phyloP scores from a whole-genome alignment of 441 rosid species.

The Flueggea neowawraea region DNA sequence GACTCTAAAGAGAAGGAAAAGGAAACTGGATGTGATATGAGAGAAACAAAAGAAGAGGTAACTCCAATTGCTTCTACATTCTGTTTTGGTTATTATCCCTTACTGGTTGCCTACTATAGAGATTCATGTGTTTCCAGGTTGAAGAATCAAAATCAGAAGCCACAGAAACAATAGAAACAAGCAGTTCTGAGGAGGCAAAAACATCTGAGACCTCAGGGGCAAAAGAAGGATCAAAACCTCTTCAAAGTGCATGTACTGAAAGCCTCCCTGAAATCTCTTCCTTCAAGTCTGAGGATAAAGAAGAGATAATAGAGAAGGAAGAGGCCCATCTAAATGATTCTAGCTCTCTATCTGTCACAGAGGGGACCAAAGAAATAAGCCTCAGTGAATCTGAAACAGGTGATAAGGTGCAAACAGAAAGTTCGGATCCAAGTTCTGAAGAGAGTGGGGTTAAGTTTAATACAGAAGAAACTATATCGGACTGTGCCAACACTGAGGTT shows the following conservation, averaged over 20 bases:
- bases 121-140: constrained; percentile 19
- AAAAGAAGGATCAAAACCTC: constrained; percentile 11
- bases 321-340: constrained; percentile 2
- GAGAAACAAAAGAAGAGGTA: constrained; percentile 27
- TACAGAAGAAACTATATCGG: constrained; percentile 6
- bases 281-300: constrained; percentile 15
- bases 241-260: constrained; percentile 12
- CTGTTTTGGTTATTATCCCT: not conserved
- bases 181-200: constrained; percentile 13
- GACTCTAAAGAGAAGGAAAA: constrained; percentile 10
- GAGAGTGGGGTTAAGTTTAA: constrained; percentile 14
- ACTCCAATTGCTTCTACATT: not conserved
- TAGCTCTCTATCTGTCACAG: constrained; percentile 6
- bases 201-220: constrained; percentile 8
- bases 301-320: constrained; percentile 16
- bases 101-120: too few species aligned
- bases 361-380: constrained; percentile 15
- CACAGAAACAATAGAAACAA: constrained; percentile 20
- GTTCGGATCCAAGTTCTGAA: constrained; percentile 14
- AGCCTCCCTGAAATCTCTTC: constrained; percentile 8
- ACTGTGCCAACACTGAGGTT: constrained; percentile 11
- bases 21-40: constrained; percentile 15
- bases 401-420: constrained; percentile 19
- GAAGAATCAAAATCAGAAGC: constrained; percentile 11
- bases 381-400: constrained; percentile 19